Percentiles rank a stretch among this genome's conserved stretches.
phyloP scores from a whole-genome alignment of 2,329 filamentous ascomycete species.

The Botrytis byssoidea region DNA sequence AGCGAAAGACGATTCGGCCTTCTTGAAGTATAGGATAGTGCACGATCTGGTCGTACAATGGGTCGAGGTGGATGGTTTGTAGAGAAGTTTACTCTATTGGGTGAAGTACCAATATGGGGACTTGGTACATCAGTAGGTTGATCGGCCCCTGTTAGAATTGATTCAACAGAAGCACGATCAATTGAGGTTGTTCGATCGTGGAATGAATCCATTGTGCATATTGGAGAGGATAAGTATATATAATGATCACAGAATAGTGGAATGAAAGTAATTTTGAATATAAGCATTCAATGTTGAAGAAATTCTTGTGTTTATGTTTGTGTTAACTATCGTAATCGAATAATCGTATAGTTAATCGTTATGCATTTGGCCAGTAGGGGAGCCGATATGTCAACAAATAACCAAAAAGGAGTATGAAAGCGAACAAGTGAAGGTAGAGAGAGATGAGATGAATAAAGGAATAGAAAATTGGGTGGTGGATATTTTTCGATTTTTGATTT shows the following conservation, averaged over 20 bases:
- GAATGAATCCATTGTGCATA: slow-evolving; percentile 36
- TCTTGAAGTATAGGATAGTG: slow-evolving; percentile 34
- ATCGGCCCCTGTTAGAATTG: slow-evolving; percentile 36
- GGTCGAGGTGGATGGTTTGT: slow-evolving; percentile 27
- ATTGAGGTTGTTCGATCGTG: slow-evolving; percentile 34
- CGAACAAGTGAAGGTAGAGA: background rate
- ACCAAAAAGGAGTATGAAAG: background rate
- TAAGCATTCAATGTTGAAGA: slow-evolving; percentile 26
- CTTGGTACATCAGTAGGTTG: slow-evolving; percentile 31
- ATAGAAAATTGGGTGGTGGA: background rate
- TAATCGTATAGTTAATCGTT: background rate
- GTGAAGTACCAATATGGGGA: slow-evolving; percentile 34
- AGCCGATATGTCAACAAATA: slow-evolving; percentile 19
- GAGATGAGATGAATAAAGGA: background rate
- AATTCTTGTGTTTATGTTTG: slow-evolving; percentile 15
- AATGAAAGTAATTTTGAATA: slow-evolving; percentile 29
- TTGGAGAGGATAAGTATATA: slow-evolving; percentile 24
- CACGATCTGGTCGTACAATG: slow-evolving; percentile 29
- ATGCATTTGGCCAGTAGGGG: slow-evolving; percentile 6
- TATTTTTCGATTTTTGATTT: background rate
- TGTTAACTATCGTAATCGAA: slow-evolving; percentile 15
- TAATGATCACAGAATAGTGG: slow-evolving; percentile 29
- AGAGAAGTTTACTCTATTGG: slow-evolving; percentile 30
- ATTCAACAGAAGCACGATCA: slow-evolving; percentile 35
- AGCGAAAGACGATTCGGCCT: slow-evolving; percentile 38